These are phyloP conservation scores for Tetrapisispora pingtungensis DNA, from an alignment of 805 yeast species.

Conservation along the genomic window DNA sequence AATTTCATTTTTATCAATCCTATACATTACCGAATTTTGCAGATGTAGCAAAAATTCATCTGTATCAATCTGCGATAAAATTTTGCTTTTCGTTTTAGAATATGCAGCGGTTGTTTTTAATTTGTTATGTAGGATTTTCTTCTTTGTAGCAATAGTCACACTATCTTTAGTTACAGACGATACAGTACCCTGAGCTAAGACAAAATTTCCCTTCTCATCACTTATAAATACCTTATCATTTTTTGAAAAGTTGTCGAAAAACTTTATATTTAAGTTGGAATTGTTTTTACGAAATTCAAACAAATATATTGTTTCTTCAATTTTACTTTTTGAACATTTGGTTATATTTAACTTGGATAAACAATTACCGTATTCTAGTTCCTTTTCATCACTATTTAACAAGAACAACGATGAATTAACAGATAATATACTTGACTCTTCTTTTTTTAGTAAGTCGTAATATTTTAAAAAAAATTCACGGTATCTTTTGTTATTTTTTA, in stretches of 20 bases:
- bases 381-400: conserved; percentile 48
- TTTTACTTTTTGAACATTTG: conserved; percentile 13
- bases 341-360: conserved; percentile 41
- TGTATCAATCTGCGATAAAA: neutral
- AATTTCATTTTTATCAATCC: conserved; percentile 76
- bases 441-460: conserved; percentile 64
- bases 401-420: conserved; percentile 51
- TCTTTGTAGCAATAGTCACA: conserved; percentile 42
- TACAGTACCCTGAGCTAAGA: conserved; percentile 56
- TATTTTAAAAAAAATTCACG: conserved; percentile 56
- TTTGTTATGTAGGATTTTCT: conserved; percentile 38
- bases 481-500: conserved; percentile 30
- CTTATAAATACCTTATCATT: conserved; percentile 65
- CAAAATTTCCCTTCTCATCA: conserved; percentile 71
- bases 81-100: neutral
- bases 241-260: neutral
- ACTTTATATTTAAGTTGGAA: conserved; percentile 38
- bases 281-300: conserved; percentile 37
- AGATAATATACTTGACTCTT: conserved; percentile 48
- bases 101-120: conserved; percentile 3
- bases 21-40: conserved; percentile 32
- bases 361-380: conserved; percentile 48
- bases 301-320: conserved; percentile 24
- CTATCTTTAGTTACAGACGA: conserved; percentile 33
- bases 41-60: conserved; percentile 23